Percentiles rank a stretch among this genome's conserved stretches.
Conservation (phyloP, 2,329 filamentous ascomycete genomes). For the Fusarium newnesense region DNA sequence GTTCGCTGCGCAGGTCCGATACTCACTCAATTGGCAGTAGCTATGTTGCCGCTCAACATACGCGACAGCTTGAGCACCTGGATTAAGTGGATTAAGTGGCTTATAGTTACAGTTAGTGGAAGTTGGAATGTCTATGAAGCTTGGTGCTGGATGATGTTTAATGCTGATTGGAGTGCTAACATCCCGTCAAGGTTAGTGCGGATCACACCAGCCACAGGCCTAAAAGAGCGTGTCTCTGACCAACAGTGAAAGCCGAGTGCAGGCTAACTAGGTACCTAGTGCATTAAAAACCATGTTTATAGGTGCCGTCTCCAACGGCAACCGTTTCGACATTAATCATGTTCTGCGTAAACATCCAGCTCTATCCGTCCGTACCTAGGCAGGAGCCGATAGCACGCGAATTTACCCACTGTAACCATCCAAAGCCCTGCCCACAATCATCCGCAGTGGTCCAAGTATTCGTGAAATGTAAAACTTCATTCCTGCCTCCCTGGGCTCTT, state of each 20-base stretch:
- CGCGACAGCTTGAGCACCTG: neutral
- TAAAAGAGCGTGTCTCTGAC: constrained; percentile 6
- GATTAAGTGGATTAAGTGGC: neutral
- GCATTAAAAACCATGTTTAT: constrained; percentile 15
- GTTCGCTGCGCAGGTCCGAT: neutral
- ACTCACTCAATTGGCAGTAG: constrained; percentile 3
- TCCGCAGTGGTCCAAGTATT: constrained; percentile 3
- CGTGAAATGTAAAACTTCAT: constrained; percentile 45
- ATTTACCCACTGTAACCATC: neutral
- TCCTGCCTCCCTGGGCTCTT: constrained; percentile 42
- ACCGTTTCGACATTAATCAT: constrained; percentile 20
- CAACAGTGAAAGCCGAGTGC: neutral
- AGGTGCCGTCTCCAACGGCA: constrained; percentile 33
- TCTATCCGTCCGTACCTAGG: neutral
- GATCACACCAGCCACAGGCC: constrained; percentile 14
- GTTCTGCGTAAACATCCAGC: constrained; percentile 1
- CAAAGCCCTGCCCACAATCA: neutral
- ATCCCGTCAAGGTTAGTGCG: constrained; percentile 13
- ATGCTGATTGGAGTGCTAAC: constrained; percentile 19
- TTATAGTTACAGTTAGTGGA: neutral
- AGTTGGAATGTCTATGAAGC: neutral
- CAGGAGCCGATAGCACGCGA: neutral
- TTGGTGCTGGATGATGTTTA: constrained; percentile 12
- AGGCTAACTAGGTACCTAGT: neutral
- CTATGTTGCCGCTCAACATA: neutral